Evolutionary conservation across 441 rosid species (phyloP), one percentile per base, ranked within the genome.

Genomic region (Adansonia rubrostipa): DNA sequence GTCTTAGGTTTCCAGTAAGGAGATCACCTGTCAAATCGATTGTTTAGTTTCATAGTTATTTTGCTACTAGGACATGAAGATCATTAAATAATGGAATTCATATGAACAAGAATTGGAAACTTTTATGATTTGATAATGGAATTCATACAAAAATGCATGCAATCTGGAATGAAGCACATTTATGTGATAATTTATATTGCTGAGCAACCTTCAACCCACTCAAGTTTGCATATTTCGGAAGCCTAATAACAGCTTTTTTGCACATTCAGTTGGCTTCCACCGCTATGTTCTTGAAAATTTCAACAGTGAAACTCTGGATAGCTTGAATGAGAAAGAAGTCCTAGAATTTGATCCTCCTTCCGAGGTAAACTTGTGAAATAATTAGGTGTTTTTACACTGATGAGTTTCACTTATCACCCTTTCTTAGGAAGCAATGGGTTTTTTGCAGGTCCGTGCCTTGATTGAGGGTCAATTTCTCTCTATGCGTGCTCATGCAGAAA

Each of bases 381-480:
- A 0, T 33, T 19, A 54, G 22, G 77, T 77, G 73, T 28, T 36
- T 36, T 17, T 56, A 54, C 33, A 74, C 68, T 72, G 47, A 63
- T 54, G 8, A 4, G n/a, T 3, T 42, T 13, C 36, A 58, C 4
- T 28, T 3, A 54, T 42, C 60, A 0, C n/a, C 79, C 19, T 62
- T 65, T 69, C n/a, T 33, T 42, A 47, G 61, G 48, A 74, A 53
- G 3, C 44, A 65, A 20, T 44, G 71, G 20, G 50, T 67, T 56
- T 63, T 53, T 79, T 82, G 54, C 89, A 93, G 98, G 95, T 93
- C 17, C 88, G 96, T 24, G 98, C 98, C 74, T 77, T 95, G 85
- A 73, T 95, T 54, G 96, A 92, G 82, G 98, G 99, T 24, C 98
- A 95, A 82, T 76, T 95, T 73, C 98, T 95, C 74, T 92, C 97